Base-by-base conservation (phyloP, 177 flowering plant genomes). In the Vitis hybrid region DNA sequence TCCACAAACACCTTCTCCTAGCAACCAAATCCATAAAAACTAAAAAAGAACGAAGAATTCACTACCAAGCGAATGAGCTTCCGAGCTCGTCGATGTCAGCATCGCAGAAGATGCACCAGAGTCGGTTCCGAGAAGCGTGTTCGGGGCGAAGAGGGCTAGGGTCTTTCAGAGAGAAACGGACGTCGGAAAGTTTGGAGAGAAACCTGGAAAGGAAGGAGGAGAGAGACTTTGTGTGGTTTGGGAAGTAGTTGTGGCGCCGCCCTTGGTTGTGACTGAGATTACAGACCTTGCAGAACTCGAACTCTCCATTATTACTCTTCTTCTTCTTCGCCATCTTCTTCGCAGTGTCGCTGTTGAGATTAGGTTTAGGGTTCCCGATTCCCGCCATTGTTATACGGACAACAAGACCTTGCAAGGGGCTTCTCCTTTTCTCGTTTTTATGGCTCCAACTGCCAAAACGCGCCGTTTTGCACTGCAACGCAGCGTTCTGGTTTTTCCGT, bases 61-160 rank as follows among this genome's bases (percentile, higher is more conserved):
- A 55, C 56, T 81, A 94, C 98, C 97, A 89, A 26, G 92, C 83
- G 56, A 91, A 86, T 51, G 67, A 64, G 78, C 88, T 85, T 5
- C 69, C 81, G 29, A 77, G 74, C 78, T 94, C 94, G 33, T 73
- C 73, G 60, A 93, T 62, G 52, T 86, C 88, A 60, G 21, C 31
- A 33, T 89, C 93, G 74, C 98, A 94, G 79, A 92, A 91, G 73
- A 89, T 82, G 71, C 99, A 93, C 99, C 99, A 94, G 55, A 93
- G 16, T 18, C 88, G 88, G 51, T 81, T 86, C 10, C 70, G 79
- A 31, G 83, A 72, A 65, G 89, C 85, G 77, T 76, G 83, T 10
- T 88, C 87, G 3, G 84, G 82, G 21, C 76, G 84, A 60, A 88
- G 82, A 45, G 62, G 58, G 69, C 59, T 75, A 69, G 98, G 97